Evolutionary conservation across 163 green algal species (phyloP), one percentile per base, ranked within the genome.

Genomic region (Trebouxia gelatinosa): DNA sequence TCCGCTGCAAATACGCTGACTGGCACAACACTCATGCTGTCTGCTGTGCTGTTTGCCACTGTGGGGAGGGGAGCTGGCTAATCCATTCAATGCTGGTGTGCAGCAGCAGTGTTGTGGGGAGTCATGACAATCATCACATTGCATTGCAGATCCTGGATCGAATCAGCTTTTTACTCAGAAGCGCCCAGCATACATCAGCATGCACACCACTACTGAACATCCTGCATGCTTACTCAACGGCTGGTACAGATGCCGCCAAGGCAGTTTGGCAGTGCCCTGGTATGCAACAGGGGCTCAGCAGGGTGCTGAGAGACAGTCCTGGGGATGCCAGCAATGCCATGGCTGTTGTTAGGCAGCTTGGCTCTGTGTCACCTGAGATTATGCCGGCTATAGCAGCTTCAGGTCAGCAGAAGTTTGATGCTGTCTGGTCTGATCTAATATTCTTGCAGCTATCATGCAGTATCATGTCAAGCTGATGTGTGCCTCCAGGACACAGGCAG

Each of bases 251-350:
- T 32, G 31, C 68, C 21, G 46, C 68, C 29, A 59, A 43, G 68
- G 68, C 68, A 37, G 43, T 76, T 3, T 76, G 68, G 68, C 68
- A 76, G 32, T 76, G 68, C 68, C 68, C 39, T 46, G 68, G 68
- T 28, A 43, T 76, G 28, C 40, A 40, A 2, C 31, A 76, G 32
- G 68, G 28, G 28, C 46, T 76, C n/a, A 39, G 62, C 17, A 43
- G 48, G 19, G 48, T 23, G 19, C 48, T 59, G 48, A 59, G 48
- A 29, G 48, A 19, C 2, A 59, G 3, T 7, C 3, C 48, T 59
- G 48, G 48, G 19, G 3, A 19, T 59, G 48, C 19, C 23, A 23
- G 26, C 19, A 2, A 19, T 59, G 48, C 48, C 23, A 23, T 23
- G 23, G 19, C 48, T 59, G 48, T 2, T 59, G 48, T 23, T 28